Base-by-base conservation (phyloP, 148 eudicot genomes). In the Limonium bicolor region DNA sequence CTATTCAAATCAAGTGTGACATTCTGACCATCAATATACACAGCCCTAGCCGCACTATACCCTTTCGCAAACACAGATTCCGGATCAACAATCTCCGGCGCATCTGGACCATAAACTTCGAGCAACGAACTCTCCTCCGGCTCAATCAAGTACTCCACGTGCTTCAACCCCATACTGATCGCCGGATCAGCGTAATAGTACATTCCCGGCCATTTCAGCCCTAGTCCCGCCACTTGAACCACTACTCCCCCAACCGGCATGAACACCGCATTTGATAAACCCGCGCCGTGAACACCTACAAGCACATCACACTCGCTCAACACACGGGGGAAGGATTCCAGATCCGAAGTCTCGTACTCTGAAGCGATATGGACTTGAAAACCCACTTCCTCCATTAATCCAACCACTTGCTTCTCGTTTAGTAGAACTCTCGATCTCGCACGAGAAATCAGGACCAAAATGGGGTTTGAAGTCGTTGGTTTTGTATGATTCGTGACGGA, bases 21-120 rank as follows among this genome's bases (percentile, higher is more conserved):
- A 61, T 64, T 63, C 25, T 72, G 78, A 10, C 54, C 45, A 7
- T 63, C 62, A 57, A 72, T 52, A 34, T 67, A 72, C 25, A 48
- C 21, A 2, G 34, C 0, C 36, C 50, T 48, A 14, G 64, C 15
- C 20, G 12, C 58, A 16, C 14, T 25, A 64, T 67, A 72, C 3
- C 70, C 78, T 29, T 57, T 29, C 8, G 11, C 43, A 17, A 48
- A 32, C 7, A 59, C 3, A 2, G 54, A 47, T 1, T 13, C 1
- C 10, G 73, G 67, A 40, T 67, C 57, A 25, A 26, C 50, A 0
- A 72, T 1, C 7, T 53, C 44, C n/a, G 61, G 55, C 56, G 64
- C 39, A 24, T 72, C 54, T 4, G 12, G 30, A 1, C 61, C 27
- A 46, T 59, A 72, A 28, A 48, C 26, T 0, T 61, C 49, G 1